Percentiles rank a stretch among this genome's conserved stretches.
phyloP scores from a whole-genome alignment of 1,284 basidiomycete species.

The Pseudomicrostroma phylloplanum region DNA sequence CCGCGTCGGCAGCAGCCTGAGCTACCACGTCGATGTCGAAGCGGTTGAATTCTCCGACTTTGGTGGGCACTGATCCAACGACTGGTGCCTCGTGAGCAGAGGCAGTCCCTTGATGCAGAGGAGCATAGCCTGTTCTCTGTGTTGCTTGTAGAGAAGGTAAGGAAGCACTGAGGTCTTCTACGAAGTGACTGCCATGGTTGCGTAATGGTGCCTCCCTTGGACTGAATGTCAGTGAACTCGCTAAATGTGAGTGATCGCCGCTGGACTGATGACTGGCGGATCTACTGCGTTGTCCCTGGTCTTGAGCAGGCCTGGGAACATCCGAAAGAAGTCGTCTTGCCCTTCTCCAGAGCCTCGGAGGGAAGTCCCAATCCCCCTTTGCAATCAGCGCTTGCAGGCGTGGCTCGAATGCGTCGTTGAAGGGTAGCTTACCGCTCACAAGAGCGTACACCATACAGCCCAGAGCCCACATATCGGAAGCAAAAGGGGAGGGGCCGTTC shows the following conservation, averaged over 20 bases:
- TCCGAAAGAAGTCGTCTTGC: conserved; percentile 20
- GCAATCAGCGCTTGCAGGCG: conserved; percentile 41
- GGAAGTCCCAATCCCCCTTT: conserved; percentile 38
- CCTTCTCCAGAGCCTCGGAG: conserved; percentile 26
- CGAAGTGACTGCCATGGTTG: conserved; percentile 12
- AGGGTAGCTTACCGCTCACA: conserved; percentile 34
- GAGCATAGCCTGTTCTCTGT: conserved; percentile 16
- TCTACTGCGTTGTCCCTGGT: conserved; percentile 12
- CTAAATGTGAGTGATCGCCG: conserved; percentile 15
- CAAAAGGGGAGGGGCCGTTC: conserved; percentile 25
- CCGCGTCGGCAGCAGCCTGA: conserved; percentile 25
- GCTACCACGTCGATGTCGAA: conserved; percentile 30
- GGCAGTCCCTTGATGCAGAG: conserved; percentile 7
- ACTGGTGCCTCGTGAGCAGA: conserved; percentile 25
- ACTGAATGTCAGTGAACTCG: conserved; percentile 10
- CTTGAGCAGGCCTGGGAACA: conserved; percentile 15
- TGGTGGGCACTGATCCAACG: conserved; percentile 26
- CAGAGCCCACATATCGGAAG: conserved; percentile 42
- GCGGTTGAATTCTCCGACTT: conserved; percentile 20
- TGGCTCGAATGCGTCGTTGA: conserved; percentile 39
- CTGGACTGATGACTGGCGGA: conserved; percentile 11
- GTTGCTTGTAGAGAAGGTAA: conserved; percentile 22
- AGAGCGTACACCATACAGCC: conserved; percentile 43
- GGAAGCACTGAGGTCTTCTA: conserved; percentile 28
- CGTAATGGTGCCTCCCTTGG: neutral